Evolutionary conservation across 139 green algal genomes (phyloP).

Genomic region (Chlorella sp.): DNA sequence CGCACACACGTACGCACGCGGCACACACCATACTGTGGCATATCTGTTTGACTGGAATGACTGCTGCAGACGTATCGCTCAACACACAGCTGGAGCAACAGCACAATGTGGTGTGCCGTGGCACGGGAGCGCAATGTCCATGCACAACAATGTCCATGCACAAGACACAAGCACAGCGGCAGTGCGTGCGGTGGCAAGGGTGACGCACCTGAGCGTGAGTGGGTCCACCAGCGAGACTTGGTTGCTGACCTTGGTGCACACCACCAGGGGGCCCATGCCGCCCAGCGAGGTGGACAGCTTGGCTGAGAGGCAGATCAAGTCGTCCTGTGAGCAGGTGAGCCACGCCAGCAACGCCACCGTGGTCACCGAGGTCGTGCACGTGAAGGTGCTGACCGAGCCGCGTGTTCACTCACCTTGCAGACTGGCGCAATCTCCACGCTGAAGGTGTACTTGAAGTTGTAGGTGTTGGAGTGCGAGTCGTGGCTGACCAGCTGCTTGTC

Average conservation of each 20-base stretch:
- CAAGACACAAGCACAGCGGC: too few relatives aligned
- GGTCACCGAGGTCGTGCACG: too few relatives aligned
- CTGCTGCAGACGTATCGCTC: too few relatives aligned
- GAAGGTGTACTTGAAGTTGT: slow-evolving; percentile 99
- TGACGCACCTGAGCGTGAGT: slow-evolving; percentile 58
- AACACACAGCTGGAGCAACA: too few relatives aligned
- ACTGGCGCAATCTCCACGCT: slow-evolving; percentile 89
- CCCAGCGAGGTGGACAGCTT: slow-evolving; percentile 69
- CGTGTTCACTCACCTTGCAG: slow-evolving; percentile 67
- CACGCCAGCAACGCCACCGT: too few relatives aligned
- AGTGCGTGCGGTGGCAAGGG: too few relatives aligned
- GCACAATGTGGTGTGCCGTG: too few relatives aligned
- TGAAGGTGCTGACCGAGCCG: too few relatives aligned
- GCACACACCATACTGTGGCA: too few relatives aligned
- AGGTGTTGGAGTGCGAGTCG: slow-evolving; percentile 84
- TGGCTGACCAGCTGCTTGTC: slow-evolving; percentile 98
- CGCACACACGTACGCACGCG: background rate
- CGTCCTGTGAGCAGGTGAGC: slow-evolving; percentile 83
- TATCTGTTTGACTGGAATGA: too few relatives aligned
- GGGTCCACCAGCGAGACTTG: slow-evolving; percentile 82
- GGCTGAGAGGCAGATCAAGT: slow-evolving; percentile 84
- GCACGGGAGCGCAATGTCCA: too few relatives aligned
- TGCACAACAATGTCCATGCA: too few relatives aligned
- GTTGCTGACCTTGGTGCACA: slow-evolving; percentile 82
- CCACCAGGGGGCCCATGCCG: slow-evolving; percentile 80